These are phyloP conservation scores for Fusarium ambrosium DNA, from an alignment of 2,329 filamentous ascomycete genomes.

Conservation along the genomic window DNA sequence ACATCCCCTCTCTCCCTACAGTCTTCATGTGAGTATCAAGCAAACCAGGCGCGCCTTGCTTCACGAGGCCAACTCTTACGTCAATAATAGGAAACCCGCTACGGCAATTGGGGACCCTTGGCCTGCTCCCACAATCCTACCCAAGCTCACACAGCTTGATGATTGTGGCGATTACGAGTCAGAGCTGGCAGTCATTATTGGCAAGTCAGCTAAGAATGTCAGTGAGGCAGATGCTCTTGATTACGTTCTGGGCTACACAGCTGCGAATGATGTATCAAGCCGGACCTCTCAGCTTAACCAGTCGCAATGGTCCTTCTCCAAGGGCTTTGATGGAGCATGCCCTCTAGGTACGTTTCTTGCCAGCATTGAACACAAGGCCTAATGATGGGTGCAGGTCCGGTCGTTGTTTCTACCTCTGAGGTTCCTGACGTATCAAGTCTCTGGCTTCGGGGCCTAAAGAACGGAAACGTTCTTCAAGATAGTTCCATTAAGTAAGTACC, in stretches of 20 bases:
- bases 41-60: not conserved
- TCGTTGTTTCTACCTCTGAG: slow-evolving; percentile 70
- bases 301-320: slow-evolving; percentile 61
- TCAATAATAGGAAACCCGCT: slow-evolving; percentile 60
- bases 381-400: slow-evolving; percentile 65
- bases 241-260: slow-evolving; percentile 74
- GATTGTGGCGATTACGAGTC: slow-evolving; percentile 71
- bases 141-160: slow-evolving; percentile 61
- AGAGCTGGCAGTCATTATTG: slow-evolving; percentile 70
- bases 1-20: slow-evolving; percentile 66
- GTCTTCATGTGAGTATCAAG: slow-evolving; percentile 61
- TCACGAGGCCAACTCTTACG: not conserved
- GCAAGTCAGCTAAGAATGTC: slow-evolving; percentile 65
- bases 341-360: slow-evolving; percentile 55
- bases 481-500: slow-evolving; percentile 40
- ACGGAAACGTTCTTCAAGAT: slow-evolving; percentile 57
- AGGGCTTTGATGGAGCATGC: slow-evolving; percentile 70
- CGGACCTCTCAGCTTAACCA: slow-evolving; percentile 46
- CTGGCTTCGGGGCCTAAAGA: slow-evolving; percentile 68
- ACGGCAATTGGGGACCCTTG: slow-evolving; percentile 68
- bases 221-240: slow-evolving; percentile 67
- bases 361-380: not conserved
- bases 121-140: slow-evolving; percentile 64
- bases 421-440: slow-evolving; percentile 69
- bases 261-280: slow-evolving; percentile 72